These are phyloP conservation scores for Botrytis deweyae DNA, from an alignment of 2,329 filamentous ascomycete species.

Conservation along the genomic window DNA sequence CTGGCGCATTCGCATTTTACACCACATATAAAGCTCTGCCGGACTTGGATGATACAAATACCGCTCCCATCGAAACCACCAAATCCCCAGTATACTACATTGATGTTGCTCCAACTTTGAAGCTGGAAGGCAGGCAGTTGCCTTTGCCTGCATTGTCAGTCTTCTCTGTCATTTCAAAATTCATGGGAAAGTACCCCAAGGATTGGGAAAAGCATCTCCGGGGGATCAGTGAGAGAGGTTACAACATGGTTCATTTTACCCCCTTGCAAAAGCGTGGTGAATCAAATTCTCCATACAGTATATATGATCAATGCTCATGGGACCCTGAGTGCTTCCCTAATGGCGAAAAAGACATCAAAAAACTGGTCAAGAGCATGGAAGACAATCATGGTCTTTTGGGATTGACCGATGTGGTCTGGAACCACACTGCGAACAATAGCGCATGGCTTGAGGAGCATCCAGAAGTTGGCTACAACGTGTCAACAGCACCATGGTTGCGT, in stretches of 20 bases:
- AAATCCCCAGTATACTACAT: conserved; percentile 84
- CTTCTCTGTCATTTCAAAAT: conserved; percentile 95
- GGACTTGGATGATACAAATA: conserved; percentile 55
- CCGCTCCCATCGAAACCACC: conserved; percentile 53
- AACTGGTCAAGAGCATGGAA: conserved; percentile 79
- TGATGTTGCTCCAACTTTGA: conserved; percentile 82
- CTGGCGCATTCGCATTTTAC: conserved; percentile 93
- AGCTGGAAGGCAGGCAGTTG: conserved; percentile 69
- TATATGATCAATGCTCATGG: conserved; percentile 88
- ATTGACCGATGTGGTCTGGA: conserved; percentile 95
- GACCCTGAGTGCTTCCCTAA: conserved; percentile 79
- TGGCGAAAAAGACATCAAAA: conserved; percentile 77
- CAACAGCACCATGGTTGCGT: conserved; percentile 78
- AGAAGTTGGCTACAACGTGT: conserved; percentile 91
- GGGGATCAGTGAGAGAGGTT: conserved; percentile 86
- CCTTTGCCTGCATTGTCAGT: conserved; percentile 85
- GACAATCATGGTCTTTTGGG: conserved; percentile 80
- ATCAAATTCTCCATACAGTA: conserved; percentile 96
- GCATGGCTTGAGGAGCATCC: conserved; percentile 93
- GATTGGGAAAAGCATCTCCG: conserved; percentile 89
- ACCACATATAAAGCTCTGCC: conserved; percentile 88
- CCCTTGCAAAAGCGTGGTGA: conserved; percentile 83
- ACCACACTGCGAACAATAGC: conserved; percentile 95
- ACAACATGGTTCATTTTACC: conserved; percentile 99
- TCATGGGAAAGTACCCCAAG: conserved; percentile 88